Base-by-base conservation (phyloP, 495 filamentous ascomycete species). In the Cudoniella acicularis region DNA sequence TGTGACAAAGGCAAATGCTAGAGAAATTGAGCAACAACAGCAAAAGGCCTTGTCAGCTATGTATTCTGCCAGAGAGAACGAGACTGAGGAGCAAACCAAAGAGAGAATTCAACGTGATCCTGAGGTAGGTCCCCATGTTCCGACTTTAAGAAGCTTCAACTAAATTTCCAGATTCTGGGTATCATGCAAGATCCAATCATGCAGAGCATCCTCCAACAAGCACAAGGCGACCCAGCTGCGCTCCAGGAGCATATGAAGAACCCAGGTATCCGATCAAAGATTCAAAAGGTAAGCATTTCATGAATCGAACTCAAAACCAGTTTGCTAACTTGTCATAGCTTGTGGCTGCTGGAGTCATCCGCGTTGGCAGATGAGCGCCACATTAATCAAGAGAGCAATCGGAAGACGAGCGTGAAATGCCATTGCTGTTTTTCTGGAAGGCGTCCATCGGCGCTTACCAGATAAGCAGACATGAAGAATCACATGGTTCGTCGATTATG, bases 231-330 rank as follows among this genome's bases (percentile, higher is more conserved):
- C 70, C 94, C 94, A 2, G 86, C 86, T 21, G 92, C 95, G 22
- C 78, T 99, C 65, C 86, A 92, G 63, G 92, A 98, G 67, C 94
- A 99, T 75, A 96, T 98, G 91, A 90, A 87, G 79, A 98, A 96
- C 76, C 78, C 88, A 8, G 80, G 78, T 60, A 89, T 98, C 60
- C 80, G 85, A 54, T 82, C 79, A 60, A 93, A 96, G 79, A 88
- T 98, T 55, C 90, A 59, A 16, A 65, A 59, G 49, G 30, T 61
- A 22, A 42, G 53, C 21, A 49, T 10, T 10, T 45, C 27, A 9
- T 17, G 11, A 16, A 11, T 16, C 30, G n/a, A 22, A n/a, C 54
- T 22, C 18, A 42, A 43, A 45, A 49, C 3, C 10, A 45, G 8
- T 17, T 43, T 27, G 42, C 56, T 20, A 61, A 56, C n/a, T 46